Conservation (phyloP, 2,329 filamentous ascomycete species). For the Beauveria bassiana region DNA sequence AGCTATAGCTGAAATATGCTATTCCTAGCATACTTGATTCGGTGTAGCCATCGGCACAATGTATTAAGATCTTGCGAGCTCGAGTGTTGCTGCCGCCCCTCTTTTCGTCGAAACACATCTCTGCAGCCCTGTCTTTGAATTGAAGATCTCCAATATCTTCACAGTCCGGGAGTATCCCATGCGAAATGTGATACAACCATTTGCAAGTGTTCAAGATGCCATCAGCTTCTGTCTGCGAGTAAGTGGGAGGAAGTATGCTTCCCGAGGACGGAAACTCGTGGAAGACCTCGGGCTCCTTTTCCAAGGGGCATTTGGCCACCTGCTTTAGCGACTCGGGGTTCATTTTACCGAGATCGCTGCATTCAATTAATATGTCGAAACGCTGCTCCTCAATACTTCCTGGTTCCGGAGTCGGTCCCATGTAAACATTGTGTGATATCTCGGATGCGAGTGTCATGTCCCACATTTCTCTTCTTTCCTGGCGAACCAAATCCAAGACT, state of each 20-base stretch:
- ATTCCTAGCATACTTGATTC: slow-evolving; percentile 84
- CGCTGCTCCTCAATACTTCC: slow-evolving; percentile 46
- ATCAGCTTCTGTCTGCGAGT: slow-evolving; percentile 75
- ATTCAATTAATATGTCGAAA: slow-evolving; percentile 85
- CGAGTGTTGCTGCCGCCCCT: slow-evolving; percentile 7
- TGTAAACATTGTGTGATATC: slow-evolving; percentile 82
- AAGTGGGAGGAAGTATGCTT: slow-evolving; percentile 79
- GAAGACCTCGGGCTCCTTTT: slow-evolving; percentile 26
- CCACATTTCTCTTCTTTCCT: slow-evolving; percentile 88
- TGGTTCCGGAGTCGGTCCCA: slow-evolving; percentile 77
- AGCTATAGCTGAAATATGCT: slow-evolving; percentile 89
- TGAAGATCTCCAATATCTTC: slow-evolving; percentile 24
- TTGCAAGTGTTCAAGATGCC: slow-evolving; percentile 78
- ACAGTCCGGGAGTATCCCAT: slow-evolving; percentile 43
- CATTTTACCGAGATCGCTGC: slow-evolving; percentile 74
- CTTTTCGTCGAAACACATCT: slow-evolving; percentile 23
- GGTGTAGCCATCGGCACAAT: slow-evolving; percentile 94
- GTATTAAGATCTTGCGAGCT: slow-evolving; percentile 70
- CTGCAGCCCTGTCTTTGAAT: slow-evolving; percentile 17
- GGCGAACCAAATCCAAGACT: slow-evolving; percentile 81
- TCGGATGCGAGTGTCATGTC: slow-evolving; percentile 84
- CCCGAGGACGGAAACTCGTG: slow-evolving; percentile 88
- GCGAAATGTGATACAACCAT: slow-evolving; percentile 81
- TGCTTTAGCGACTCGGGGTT: slow-evolving; percentile 59
- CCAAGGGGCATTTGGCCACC: slow-evolving; percentile 49